Conservation (phyloP, 768 basidiomycete species). For the Agrocybe praecox region DNA sequence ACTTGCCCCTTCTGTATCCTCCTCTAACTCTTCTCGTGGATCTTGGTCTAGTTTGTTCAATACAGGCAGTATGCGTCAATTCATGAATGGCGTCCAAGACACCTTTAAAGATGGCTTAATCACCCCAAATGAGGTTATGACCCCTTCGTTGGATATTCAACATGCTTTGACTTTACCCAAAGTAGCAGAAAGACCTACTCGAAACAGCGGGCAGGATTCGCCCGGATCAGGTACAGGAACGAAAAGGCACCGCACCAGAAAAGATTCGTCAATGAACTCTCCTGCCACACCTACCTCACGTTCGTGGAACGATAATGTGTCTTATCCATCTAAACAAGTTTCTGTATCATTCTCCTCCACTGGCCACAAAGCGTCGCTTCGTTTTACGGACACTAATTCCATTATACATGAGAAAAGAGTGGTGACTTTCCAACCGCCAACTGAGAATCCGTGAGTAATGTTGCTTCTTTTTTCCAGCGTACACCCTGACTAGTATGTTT, state of each 20-base stretch:
- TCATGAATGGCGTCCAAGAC: conserved; percentile 66
- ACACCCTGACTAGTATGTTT: conserved; percentile 3
- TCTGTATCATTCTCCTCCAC: conserved; percentile 45
- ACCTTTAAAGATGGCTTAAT: conserved; percentile 45
- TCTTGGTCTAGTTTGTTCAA: conserved; percentile 85
- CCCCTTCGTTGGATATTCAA: conserved; percentile 20
- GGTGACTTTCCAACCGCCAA: conserved; percentile 39
- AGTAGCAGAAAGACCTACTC: conserved; percentile 11
- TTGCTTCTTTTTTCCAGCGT: not conserved
- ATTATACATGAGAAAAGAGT: conserved; percentile 22
- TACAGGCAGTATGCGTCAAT: conserved; percentile 64
- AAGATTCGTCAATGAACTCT: conserved; percentile 28
- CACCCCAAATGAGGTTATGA: conserved; percentile 36
- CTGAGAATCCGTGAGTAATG: conserved; percentile 24
- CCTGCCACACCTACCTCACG: conserved; percentile 44
- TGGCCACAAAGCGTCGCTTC: conserved; percentile 44
- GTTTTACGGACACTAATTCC: conserved; percentile 31
- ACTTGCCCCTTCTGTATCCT: conserved; percentile 42
- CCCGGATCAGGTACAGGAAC: conserved; percentile 11
- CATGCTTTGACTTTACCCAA: conserved; percentile 7
- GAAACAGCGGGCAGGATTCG: conserved; percentile 15
- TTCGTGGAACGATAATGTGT: conserved; percentile 55
- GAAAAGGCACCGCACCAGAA: conserved; percentile 22
- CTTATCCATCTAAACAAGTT: conserved; percentile 31
- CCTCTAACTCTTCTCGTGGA: conserved; percentile 68